Conservation (phyloP, 208 protist genomes). For the Histomonas meleagridis region DNA sequence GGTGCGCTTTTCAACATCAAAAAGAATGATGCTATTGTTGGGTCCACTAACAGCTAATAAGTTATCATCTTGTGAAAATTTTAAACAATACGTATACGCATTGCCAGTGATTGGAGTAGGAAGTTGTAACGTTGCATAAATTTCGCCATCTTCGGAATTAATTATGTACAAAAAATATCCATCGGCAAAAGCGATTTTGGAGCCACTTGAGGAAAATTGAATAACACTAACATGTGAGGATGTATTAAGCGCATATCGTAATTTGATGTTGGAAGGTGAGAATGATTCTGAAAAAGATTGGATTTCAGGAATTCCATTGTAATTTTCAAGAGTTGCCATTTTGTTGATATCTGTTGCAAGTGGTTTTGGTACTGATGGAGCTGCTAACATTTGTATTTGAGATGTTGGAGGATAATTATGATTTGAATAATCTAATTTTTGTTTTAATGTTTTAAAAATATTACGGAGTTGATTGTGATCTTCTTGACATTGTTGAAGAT, state of each 20-base stretch:
- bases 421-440: background rate
- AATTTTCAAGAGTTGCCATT: background rate
- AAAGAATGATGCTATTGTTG: background rate
- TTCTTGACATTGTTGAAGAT: background rate
- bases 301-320: background rate
- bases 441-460: slow-evolving; percentile 11
- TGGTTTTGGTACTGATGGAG: no score
- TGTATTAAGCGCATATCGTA: background rate
- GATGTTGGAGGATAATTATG: no score
- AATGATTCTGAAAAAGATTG: no score
- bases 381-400: no score
- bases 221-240: background rate
- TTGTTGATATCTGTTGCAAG: background rate
- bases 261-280: background rate
- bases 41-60: background rate
- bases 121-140: background rate
- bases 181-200: background rate
- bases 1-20: background rate
- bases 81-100: background rate
- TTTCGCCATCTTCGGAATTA: background rate
- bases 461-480: background rate
- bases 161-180: background rate
- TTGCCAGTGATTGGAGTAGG: background rate
- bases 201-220: background rate
- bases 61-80: background rate